These are phyloP conservation scores for Raddia guianensis DNA, from an alignment of 176 grass and related monocot species.

Conservation along the genomic window DNA sequence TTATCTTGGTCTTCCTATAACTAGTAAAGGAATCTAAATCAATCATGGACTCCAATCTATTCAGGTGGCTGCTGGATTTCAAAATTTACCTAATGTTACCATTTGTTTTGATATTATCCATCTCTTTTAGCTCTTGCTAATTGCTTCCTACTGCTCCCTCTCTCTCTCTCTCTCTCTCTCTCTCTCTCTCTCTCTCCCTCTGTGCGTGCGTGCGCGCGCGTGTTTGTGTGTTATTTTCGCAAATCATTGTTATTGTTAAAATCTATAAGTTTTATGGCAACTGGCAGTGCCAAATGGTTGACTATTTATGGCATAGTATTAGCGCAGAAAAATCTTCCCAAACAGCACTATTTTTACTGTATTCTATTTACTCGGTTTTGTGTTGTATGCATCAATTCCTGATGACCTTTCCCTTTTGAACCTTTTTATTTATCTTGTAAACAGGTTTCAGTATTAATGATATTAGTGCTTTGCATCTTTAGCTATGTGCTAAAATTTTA, in stretches of 20 bases:
- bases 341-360: background rate
- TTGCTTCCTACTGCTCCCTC: background rate
- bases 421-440: no score
- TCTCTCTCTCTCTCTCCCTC: no score
- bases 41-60: background rate
- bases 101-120: background rate
- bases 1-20: no score
- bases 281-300: background rate
- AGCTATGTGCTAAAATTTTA: no score
- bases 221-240: background rate
- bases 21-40: no score
- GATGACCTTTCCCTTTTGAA: no score
- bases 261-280: background rate
- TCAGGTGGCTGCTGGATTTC: background rate
- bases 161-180: background rate
- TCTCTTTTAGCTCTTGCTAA: slow-evolving; percentile 15
- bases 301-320: background rate
- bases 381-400: background rate
- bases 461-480: no score
- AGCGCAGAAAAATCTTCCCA: background rate
- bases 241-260: background rate
- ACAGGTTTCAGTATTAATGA: no score
- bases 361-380: background rate
- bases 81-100: background rate
- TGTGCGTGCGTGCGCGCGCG: no score